Evolutionary conservation across 805 yeast species (phyloP).

Genomic region (Kuraishia piskuri): DNA sequence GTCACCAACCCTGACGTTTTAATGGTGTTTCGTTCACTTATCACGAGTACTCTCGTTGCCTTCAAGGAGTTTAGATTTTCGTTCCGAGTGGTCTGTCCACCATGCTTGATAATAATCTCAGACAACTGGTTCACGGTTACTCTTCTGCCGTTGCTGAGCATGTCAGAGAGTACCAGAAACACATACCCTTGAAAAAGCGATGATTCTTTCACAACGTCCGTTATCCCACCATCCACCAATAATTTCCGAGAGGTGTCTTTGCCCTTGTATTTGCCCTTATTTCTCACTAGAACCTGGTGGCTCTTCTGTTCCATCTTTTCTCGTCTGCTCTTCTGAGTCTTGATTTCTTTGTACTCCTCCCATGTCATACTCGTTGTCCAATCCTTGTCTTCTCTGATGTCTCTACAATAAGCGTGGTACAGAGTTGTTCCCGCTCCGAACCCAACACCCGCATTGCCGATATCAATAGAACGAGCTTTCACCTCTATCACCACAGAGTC

Average conservation of each 20-base stretch:
- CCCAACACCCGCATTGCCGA: conserved; percentile 29
- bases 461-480: conserved; percentile 67
- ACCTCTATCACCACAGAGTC: conserved; percentile 76
- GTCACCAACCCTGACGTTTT: conserved; percentile 29
- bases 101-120: conserved; percentile 31
- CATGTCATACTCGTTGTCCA: conserved; percentile 47
- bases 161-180: conserved; percentile 51
- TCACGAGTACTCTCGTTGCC: conserved; percentile 15
- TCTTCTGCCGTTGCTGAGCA: conserved; percentile 14
- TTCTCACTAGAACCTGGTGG: conserved; percentile 1
- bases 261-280: conserved; percentile 4
- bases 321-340: conserved; percentile 1
- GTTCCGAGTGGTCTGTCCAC: conserved; percentile 38
- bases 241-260: background rate
- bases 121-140: conserved; percentile 26
- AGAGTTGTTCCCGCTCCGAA: conserved; percentile 66
- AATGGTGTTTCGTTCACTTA: conserved; percentile 30
- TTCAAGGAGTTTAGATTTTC: conserved; percentile 12
- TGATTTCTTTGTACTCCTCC: conserved; percentile 33
- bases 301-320: conserved; percentile 3
- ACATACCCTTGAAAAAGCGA: conserved; percentile 33
- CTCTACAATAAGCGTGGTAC: conserved; percentile 65
- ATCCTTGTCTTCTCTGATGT: conserved; percentile 61
- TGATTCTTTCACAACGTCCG: conserved; percentile 11
- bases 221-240: background rate